phyloP scores from a whole-genome alignment of 345 rosid genomes.

The Kandelia obovata region DNA sequence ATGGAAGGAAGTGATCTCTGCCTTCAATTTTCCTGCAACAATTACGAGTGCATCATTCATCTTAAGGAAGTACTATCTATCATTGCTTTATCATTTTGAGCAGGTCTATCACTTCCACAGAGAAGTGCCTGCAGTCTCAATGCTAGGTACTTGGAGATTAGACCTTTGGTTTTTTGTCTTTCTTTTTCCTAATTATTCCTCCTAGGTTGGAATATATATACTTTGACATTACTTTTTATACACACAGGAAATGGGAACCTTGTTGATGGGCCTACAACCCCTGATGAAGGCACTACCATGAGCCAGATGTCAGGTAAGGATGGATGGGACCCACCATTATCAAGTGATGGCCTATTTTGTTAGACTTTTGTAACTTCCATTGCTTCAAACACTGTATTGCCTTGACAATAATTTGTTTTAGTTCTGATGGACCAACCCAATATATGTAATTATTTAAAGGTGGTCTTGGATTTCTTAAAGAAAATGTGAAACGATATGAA shows the following conservation, averaged over 20 bases:
- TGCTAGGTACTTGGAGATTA: slow-evolving; percentile 32
- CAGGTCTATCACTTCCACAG: slow-evolving; percentile 59
- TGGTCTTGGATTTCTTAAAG: neutral
- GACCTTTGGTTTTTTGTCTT: neutral
- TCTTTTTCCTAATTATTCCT: neutral
- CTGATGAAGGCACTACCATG: slow-evolving; percentile 22
- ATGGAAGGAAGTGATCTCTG: slow-evolving; percentile 85
- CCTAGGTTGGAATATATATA: neutral
- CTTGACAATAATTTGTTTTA: neutral
- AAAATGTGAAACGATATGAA: neutral
- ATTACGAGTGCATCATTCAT: slow-evolving; percentile 87
- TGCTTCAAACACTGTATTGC: neutral
- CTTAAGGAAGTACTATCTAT: slow-evolving; percentile 68
- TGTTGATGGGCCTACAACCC: slow-evolving; percentile 31
- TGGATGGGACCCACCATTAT: neutral
- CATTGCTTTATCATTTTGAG: slow-evolving; percentile 67
- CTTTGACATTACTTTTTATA: slow-evolving; percentile 10
- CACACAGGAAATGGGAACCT: slow-evolving; percentile 27
- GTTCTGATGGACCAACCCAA: neutral
- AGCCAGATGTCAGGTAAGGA: slow-evolving; percentile 27
- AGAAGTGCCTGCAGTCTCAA: slow-evolving; percentile 34
- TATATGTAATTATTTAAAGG: neutral
- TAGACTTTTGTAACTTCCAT: neutral
- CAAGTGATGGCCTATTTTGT: neutral
- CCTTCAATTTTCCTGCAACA: slow-evolving; percentile 74